Percentiles rank a stretch among this genome's conserved stretches.
Evolutionary conservation across 805 yeast species (phyloP).

Genomic region (Priceomyces fermenticarens): DNA sequence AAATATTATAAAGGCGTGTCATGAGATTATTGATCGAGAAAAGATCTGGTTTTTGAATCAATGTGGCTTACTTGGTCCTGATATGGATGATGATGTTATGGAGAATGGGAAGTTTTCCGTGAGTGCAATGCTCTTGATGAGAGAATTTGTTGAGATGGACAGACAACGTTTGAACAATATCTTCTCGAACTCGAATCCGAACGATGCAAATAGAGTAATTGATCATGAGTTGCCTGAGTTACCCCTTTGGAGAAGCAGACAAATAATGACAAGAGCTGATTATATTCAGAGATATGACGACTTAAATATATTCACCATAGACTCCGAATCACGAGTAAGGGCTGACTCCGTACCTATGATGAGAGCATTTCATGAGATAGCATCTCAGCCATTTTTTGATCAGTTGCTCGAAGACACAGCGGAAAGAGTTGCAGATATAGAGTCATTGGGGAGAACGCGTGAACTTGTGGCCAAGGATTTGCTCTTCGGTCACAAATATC

Average conservation of each 20-base stretch:
- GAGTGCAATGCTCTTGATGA: slow-evolving; percentile 70
- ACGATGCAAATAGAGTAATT: slow-evolving; percentile 11
- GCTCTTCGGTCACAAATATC: slow-evolving; percentile 47
- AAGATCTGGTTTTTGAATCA: slow-evolving; percentile 84
- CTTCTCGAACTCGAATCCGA: slow-evolving; percentile 36
- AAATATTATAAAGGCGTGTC: slow-evolving; percentile 60
- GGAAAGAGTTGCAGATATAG: slow-evolving; percentile 71
- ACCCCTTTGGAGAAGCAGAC: slow-evolving; percentile 82
- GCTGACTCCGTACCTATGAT: slow-evolving; percentile 88
- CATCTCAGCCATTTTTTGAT: slow-evolving; percentile 67
- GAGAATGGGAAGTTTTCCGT: slow-evolving; percentile 74
- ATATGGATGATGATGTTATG: slow-evolving; percentile 89
- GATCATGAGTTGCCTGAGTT: slow-evolving; percentile 65
- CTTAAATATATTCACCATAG: slow-evolving; percentile 75
- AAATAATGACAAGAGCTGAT: slow-evolving; percentile 82
- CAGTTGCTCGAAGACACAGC: slow-evolving; percentile 61
- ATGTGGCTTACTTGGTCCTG: slow-evolving; percentile 72
- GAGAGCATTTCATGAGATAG: slow-evolving; percentile 82
- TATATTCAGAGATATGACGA: slow-evolving; percentile 74
- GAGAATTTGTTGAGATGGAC: slow-evolving; percentile 70
- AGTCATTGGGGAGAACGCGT: slow-evolving; percentile 72
- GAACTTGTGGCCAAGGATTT: slow-evolving; percentile 74
- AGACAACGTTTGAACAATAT: slow-evolving; percentile 27
- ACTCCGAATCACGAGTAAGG: slow-evolving; percentile 65
- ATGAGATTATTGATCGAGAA: slow-evolving; percentile 70